Evolutionary conservation across 352 stramenopile genomes (phyloP), one percentile per base, ranked within the genome.

Genomic region (Pythium plurisporium): DNA sequence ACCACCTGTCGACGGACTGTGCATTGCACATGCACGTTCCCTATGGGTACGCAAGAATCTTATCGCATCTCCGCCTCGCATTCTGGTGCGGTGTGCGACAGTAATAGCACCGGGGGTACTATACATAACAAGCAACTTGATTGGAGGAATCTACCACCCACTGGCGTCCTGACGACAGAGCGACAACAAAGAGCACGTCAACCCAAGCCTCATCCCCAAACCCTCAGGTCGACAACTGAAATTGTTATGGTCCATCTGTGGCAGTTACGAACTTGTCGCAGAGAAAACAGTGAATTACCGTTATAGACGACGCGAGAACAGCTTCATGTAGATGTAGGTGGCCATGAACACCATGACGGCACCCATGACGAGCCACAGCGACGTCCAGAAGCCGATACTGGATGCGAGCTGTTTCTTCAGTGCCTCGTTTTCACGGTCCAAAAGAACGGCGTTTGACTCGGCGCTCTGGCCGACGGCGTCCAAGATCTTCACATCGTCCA

Each of bases 291-390:
- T 11, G 19, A 47, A 45, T 55, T 55, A 55, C 31, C 4, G 30
- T 27, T 43, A 55, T 33, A 60, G 64, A 49, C 80, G 67, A 4
- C 75, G 48, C 10, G 69, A 86, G 49, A 90, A 90, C 22, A 91
- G 47, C 63, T 89, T 89, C 64, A 91, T 87, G 70, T 87, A 91
- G 19, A 87, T 76, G 59, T 89, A 91, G 49, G 69, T 87, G 62
- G 72, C 55, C 29, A 89, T 58, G 38, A 89, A 91, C 23, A 86
- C 68, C 46, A 84, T 50, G 33, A 89, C 63, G 27, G 81, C 65
- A 43, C 69, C 80, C 22, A 72, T 70, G 40, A 91, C 69, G 26
- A 91, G 79, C 56, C 68, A 86, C 14, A 91, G 59, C 29, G 81
- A 87, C 27, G 78, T 91, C 81, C 76, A 89, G 36, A 91, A 55